A percentile compares a stretch with the other conserved stretches of the same genome.
phyloP scores from a whole-genome alignment of 2,329 filamentous ascomycete genomes.

The Clathrospora elynae region DNA sequence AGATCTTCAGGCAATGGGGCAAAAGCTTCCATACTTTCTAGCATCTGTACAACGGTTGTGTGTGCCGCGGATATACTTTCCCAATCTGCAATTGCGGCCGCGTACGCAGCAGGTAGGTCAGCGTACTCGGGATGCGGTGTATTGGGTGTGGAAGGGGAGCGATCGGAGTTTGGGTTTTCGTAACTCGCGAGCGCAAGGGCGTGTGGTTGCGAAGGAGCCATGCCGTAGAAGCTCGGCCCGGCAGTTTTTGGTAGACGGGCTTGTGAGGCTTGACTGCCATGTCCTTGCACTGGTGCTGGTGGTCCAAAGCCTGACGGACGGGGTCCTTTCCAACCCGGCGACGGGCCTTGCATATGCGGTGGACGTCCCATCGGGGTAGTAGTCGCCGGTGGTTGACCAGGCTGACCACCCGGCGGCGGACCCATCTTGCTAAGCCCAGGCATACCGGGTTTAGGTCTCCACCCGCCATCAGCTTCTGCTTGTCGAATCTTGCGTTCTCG shows the following conservation, averaged over 20 bases:
- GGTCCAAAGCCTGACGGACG: constrained; percentile 23
- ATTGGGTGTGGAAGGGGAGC: constrained; percentile 22
- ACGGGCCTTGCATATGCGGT: constrained; percentile 34
- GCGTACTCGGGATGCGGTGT: constrained; percentile 31
- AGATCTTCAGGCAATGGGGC: constrained; percentile 74
- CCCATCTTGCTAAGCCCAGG: constrained; percentile 45
- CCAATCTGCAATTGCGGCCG: constrained; percentile 80
- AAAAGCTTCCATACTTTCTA: constrained; percentile 74
- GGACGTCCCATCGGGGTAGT: constrained; percentile 33
- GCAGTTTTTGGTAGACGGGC: constrained; percentile 28
- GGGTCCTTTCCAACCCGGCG: constrained; percentile 27
- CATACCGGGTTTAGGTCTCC: constrained; percentile 59
- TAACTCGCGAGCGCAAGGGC: constrained; percentile 54
- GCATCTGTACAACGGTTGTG: constrained; percentile 61
- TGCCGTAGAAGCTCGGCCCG: constrained; percentile 58
- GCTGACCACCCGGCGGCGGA: constrained; percentile 36
- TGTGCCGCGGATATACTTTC: constrained; percentile 74
- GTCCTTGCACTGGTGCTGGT: constrained; percentile 9
- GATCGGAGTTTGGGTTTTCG: constrained; percentile 31
- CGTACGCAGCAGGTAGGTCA: constrained; percentile 67
- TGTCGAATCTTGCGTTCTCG: constrained; percentile 75
- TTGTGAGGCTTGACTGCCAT: constrained; percentile 7
- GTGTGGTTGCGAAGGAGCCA: constrained; percentile 52
- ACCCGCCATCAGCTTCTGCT: constrained; percentile 63
- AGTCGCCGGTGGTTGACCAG: constrained; percentile 27